Conservation (phyloP, 2,329 filamentous ascomycete genomes). For the Verticillium isaacii region DNA sequence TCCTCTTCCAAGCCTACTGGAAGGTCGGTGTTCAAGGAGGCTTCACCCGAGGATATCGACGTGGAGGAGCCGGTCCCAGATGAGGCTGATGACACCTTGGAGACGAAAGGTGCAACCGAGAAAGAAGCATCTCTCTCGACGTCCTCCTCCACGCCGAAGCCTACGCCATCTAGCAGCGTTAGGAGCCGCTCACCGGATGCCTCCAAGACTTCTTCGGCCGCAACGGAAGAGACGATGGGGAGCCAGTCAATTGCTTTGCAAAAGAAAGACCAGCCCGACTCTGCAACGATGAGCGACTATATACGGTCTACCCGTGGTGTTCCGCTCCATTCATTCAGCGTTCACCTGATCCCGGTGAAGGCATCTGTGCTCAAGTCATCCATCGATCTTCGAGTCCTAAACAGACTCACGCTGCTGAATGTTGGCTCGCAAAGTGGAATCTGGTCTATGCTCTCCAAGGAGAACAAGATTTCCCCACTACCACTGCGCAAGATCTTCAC, state of each 20-base stretch:
- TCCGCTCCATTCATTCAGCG: conserved; percentile 46
- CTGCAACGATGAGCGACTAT: conserved; percentile 42
- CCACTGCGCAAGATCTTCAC: conserved; percentile 56
- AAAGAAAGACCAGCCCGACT: conserved; percentile 10
- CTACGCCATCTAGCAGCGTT: background rate
- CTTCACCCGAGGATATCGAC: conserved; percentile 44
- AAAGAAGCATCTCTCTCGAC: background rate
- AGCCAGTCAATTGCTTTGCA: conserved; percentile 3
- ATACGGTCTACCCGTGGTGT: conserved; percentile 54
- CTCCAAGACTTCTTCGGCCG: background rate
- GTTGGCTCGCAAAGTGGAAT: conserved; percentile 57
- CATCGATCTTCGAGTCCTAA: conserved; percentile 53
- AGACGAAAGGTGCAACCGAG: conserved; percentile 19
- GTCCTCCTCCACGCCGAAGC: background rate
- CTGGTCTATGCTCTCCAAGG: conserved; percentile 51
- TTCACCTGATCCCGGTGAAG: conserved; percentile 57
- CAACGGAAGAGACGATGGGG: conserved; percentile 4
- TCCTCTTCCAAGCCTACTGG: background rate
- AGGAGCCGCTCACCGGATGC: background rate
- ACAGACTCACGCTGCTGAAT: conserved; percentile 55
- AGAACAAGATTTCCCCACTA: conserved; percentile 47
- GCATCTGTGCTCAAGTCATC: conserved; percentile 51
- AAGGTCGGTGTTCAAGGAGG: background rate
- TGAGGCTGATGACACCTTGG: conserved; percentile 10
- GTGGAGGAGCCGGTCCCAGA: conserved; percentile 35